Conservation (phyloP, 441 rosid genomes). For the Metrosideros polymorpha region DNA sequence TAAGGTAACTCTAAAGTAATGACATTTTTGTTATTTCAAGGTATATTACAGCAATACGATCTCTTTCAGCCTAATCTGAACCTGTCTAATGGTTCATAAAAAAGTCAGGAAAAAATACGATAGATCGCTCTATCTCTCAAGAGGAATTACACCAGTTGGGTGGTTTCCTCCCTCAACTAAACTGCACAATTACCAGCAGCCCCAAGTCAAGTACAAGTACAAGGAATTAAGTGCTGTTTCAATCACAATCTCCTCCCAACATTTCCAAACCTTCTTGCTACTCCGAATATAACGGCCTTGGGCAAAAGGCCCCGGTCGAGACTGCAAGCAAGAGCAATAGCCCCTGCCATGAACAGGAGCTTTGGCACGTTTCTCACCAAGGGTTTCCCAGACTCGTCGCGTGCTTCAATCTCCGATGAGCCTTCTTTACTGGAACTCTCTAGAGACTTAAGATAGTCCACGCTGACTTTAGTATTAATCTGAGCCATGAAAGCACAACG, state of each 20-base stretch:
- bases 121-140: neutral
- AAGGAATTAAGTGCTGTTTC: neutral
- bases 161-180: neutral
- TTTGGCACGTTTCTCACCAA: conserved; percentile 31
- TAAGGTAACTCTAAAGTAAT: neutral
- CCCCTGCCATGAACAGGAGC: conserved; percentile 47
- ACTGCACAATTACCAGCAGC: neutral
- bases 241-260: conserved; percentile 24
- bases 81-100: neutral
- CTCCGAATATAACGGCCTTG: conserved; percentile 42
- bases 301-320: conserved; percentile 42
- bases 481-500: conserved; percentile 52
- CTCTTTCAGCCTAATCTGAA: neutral
- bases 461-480: conserved; percentile 42
- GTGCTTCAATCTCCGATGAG: conserved; percentile 12
- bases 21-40: neutral
- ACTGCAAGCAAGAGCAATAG: conserved; percentile 41
- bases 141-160: neutral
- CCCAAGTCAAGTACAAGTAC: neutral
- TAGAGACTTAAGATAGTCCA: conserved; percentile 24
- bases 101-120: neutral
- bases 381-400: conserved; percentile 7
- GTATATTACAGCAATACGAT: neutral
- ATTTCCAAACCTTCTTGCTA: conserved; percentile 48
- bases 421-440: conserved; percentile 4